phyloP scores from a whole-genome alignment of 495 filamentous ascomycete species.

The Penicillium pulvis region DNA sequence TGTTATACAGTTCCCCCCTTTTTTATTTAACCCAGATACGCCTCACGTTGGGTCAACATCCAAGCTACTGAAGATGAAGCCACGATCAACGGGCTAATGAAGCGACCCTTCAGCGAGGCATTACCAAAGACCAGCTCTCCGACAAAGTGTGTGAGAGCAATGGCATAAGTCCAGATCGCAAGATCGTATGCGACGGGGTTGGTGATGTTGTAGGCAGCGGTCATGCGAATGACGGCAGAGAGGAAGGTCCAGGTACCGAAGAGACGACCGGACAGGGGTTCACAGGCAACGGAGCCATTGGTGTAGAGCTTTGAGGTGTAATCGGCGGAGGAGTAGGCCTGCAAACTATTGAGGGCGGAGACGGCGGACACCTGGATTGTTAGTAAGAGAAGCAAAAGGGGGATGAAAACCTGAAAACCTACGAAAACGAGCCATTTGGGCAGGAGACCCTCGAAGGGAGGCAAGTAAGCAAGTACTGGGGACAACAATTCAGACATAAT shows the following conservation, averaged over 20 bases:
- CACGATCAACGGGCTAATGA: conserved; percentile 74
- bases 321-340: conserved; percentile 72
- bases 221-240: conserved; percentile 72
- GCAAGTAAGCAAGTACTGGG: conserved; percentile 45
- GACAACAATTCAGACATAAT: conserved; percentile 24
- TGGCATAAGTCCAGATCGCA: conserved; percentile 73
- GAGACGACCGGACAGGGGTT: conserved; percentile 71
- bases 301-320: conserved; percentile 79
- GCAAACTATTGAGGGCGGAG: conserved; percentile 77
- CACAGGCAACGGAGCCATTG: conserved; percentile 48
- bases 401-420: conserved; percentile 17
- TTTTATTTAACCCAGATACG: conserved; percentile 32
- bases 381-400: not conserved
- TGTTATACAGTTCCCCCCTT: not conserved
- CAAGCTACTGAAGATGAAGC: conserved; percentile 68
- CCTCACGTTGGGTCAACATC: conserved; percentile 71
- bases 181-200: conserved; percentile 73
- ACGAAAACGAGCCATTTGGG: conserved; percentile 71
- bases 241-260: conserved; percentile 94
- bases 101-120: conserved; percentile 64
- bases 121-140: conserved; percentile 77
- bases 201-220: conserved; percentile 82
- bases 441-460: conserved; percentile 59
- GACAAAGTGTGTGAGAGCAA: conserved; percentile 80
- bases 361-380: conserved; percentile 66